Percentiles rank a stretch among this genome's conserved stretches.
These are phyloP conservation scores for Pythium biforme DNA, from an alignment of 352 stramenopile species.

Conservation along the genomic window DNA sequence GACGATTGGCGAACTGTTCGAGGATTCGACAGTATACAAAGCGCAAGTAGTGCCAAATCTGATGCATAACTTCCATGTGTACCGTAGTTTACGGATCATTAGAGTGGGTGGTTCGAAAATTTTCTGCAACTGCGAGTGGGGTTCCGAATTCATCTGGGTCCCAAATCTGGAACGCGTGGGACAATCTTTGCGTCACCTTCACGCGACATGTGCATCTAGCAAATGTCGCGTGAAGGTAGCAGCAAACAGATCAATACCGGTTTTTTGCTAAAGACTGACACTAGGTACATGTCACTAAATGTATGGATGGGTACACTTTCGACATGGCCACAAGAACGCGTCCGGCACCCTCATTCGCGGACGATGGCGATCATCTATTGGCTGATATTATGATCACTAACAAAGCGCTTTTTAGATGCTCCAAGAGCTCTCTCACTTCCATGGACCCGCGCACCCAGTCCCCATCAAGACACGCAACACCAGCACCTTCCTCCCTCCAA, in stretches of 20 bases:
- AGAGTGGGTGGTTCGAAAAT: slow-evolving; percentile 1
- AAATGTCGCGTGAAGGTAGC: not conserved
- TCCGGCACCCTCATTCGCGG: not conserved
- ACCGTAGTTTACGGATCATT: slow-evolving; percentile 9
- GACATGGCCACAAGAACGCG: slow-evolving; percentile 10
- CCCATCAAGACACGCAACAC: not conserved
- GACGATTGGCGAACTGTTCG: slow-evolving; percentile 10
- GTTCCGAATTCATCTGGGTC: slow-evolving; percentile 12
- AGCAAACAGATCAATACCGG: slow-evolving; percentile 6
- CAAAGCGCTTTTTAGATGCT: slow-evolving; percentile 23
- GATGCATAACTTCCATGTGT: not conserved
- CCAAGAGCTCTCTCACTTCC: not conserved
- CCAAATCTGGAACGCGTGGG: not conserved
- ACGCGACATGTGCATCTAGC: not conserved
- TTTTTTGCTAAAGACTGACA: not conserved
- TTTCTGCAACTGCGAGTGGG: slow-evolving; percentile 12
- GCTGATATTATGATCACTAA: not conserved
- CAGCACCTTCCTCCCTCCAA: not conserved
- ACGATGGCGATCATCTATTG: not conserved
- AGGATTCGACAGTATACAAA: slow-evolving; percentile 25
- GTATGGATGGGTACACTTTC: not conserved
- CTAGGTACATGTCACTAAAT: slow-evolving; percentile 2
- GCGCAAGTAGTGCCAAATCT: slow-evolving; percentile 11
- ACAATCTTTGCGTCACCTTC: not conserved
- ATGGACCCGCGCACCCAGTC: not conserved